Percentiles rank a stretch among this genome's conserved stretches.
Evolutionary conservation across 2,329 filamentous ascomycete species (phyloP).

Genomic region (Colletotrichum lentis): DNA sequence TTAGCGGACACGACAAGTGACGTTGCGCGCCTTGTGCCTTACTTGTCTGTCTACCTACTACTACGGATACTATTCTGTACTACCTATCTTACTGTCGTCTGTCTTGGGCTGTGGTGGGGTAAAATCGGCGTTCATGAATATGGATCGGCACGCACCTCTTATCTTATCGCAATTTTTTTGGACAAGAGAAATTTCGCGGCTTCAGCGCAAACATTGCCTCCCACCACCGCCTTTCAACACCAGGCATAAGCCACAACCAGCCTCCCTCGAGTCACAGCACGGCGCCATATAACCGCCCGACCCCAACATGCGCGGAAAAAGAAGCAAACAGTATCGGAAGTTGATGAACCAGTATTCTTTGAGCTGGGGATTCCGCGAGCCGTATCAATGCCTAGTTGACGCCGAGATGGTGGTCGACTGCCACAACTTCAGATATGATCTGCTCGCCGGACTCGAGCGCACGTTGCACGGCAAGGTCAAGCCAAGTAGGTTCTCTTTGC

Average conservation of each 20-base stretch:
- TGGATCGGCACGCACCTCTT: conserved; percentile 10
- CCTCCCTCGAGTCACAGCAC: conserved; percentile 8
- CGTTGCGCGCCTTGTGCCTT: background rate
- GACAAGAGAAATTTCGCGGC: conserved; percentile 33
- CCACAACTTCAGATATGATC: conserved; percentile 86
- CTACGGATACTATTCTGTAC: too few species aligned
- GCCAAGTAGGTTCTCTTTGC: conserved; percentile 65
- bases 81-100: background rate
- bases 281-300: conserved; percentile 9
- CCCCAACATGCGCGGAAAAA: conserved; percentile 58
- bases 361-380: conserved; percentile 89
- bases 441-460: conserved; percentile 77
- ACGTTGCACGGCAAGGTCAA: conserved; percentile 90
- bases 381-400: conserved; percentile 92
- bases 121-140: conserved; percentile 5
- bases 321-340: conserved; percentile 70
- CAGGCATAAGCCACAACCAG: conserved; percentile 2
- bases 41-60: background rate
- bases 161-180: conserved; percentile 38
- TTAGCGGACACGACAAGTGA: background rate
- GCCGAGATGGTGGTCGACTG: conserved; percentile 85
- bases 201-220: conserved; percentile 1
- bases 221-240: background rate
- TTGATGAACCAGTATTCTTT: conserved; percentile 92
- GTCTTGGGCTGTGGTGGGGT: conserved; percentile 25